Base-by-base conservation (phyloP, 1,139 yeast genomes). In the Geotrichum restrictum region DNA sequence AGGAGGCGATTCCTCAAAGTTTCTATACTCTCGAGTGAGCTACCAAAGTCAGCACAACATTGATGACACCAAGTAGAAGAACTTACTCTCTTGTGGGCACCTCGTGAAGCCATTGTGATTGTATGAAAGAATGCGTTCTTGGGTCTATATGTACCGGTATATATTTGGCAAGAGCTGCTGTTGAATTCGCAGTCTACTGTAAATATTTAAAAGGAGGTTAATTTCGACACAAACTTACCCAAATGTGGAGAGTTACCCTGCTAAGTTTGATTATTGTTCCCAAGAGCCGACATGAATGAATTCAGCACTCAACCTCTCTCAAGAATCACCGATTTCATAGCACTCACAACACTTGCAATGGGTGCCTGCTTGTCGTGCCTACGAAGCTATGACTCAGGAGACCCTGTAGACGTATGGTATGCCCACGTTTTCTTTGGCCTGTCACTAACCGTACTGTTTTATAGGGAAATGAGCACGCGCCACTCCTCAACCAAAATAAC, bases 21-120 rank as follows among this genome's bases (percentile, higher is more conserved):
- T 72, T 68, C 83, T 85, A 69, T 87, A 89, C 72, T 89, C 97
- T 64, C 85, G 82, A 2, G 87, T 81, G 54, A 89, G 79, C 44
- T 40, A 24, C 19, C 29, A n/a, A 2, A 18, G 29, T 27, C 2
- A 39, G 32, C 11, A 39, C n/a, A 46, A n/a, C 33, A 36, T 13
- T 2, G 18, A 47, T n/a, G 22, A 11, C 14, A n/a, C 14, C 10
- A 18, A 22, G 24, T 1, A 6, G 5, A 42, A 14, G n/a, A 6
- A 22, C 53, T 3, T 34, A 31, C 40, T 51, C 49, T 27, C 29
- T 31, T 36, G 45, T 34, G 34, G 11, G 38, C 32, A n/a, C 24
- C 39, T 37, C 43, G 14, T 18, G 31, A 38, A 27, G 40, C 42
- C 37, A 34, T 37, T 29, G 6, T 33, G 13, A 40, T 13, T 40